Evolutionary conservation across 768 basidiomycete species (phyloP), one percentile per base, ranked within the genome.

Genomic region (Sarcodon aspratus): DNA sequence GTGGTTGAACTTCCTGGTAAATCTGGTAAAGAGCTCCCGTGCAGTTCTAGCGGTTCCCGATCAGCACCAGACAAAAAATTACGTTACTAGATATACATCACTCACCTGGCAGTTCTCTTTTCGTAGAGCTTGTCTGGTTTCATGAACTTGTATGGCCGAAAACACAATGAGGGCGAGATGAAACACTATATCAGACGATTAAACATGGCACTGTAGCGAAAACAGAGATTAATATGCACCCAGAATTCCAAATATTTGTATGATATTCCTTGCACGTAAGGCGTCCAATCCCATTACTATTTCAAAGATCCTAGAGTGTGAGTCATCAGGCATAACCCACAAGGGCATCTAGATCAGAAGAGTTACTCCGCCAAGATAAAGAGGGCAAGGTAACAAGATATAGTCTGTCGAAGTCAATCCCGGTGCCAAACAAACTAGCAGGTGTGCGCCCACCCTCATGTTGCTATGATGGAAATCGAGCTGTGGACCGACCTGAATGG

Each of bases 321-420:
- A 38, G n/a, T 47, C 13, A 56, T 45, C 46, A 48, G 36, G 34
- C 33, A 36, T 36, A 32, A 36, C 15, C 9, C 9, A n/a, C 13
- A 17, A 17, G 45, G 18, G 27, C 10, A 42, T n/a, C 11, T 42
- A 33, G 37, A 44, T 34, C 44, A 32, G 12, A 46, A 36, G 35
- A 65, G 76, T 46, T 60, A 89, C 88, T 86, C 87, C 49, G 85
- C 89, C 9, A 92, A 69, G 27, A 81, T 80, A 61, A 90, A 92
- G 7, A 92, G 69, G 3, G 85, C 85, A 6, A 92, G 77, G 61
- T 90, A 92, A 64, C 88, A 90, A 52, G 87, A 82, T 48, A 90
- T 61, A 10, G 88, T 90, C 82, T 87, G 45, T 11, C 12, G 45
- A 17, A 13, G 34, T 62, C 52, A 53, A 50, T 36, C 38, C 17